Conservation (phyloP, 352 stramenopile genomes). For the Vaucheria bursata region DNA sequence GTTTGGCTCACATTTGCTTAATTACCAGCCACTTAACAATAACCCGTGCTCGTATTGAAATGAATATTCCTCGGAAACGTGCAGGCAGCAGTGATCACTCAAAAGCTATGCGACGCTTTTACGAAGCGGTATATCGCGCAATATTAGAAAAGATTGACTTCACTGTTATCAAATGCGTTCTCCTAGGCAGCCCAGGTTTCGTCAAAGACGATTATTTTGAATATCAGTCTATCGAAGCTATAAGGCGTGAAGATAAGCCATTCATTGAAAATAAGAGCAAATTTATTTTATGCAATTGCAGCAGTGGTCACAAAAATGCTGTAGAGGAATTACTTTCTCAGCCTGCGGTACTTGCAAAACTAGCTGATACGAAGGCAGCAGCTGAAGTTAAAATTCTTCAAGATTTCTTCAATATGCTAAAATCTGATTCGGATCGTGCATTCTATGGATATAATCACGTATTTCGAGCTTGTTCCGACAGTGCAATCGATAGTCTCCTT, state of each 20-base stretch:
- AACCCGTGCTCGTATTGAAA: constrained; percentile 82
- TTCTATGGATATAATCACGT: constrained; percentile 74
- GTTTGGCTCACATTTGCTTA: constrained; percentile 91
- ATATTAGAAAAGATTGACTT: neutral
- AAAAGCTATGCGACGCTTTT: constrained; percentile 89
- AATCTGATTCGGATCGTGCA: constrained; percentile 83
- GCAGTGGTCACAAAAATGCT: constrained; percentile 91
- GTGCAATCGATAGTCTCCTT: constrained; percentile 37
- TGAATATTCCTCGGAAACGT: constrained; percentile 91
- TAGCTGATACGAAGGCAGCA: constrained; percentile 86
- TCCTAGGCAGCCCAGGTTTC: constrained; percentile 89
- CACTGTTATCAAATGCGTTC: constrained; percentile 71
- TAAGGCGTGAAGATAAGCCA: constrained; percentile 81
- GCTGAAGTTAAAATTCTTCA: constrained; percentile 77
- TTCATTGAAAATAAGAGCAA: constrained; percentile 91
- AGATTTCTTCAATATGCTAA: constrained; percentile 91
- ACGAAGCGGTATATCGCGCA: constrained; percentile 82
- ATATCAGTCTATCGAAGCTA: constrained; percentile 78
- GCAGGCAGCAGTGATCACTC: constrained; percentile 80
- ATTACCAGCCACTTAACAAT: constrained; percentile 92
- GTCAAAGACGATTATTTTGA: constrained; percentile 97
- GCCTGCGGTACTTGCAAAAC: constrained; percentile 72
- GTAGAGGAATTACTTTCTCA: constrained; percentile 93
- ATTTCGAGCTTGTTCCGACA: constrained; percentile 21
- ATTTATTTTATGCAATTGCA: constrained; percentile 87